Base-by-base conservation (phyloP, 805 yeast species). In the Millerozyma miso region DNA sequence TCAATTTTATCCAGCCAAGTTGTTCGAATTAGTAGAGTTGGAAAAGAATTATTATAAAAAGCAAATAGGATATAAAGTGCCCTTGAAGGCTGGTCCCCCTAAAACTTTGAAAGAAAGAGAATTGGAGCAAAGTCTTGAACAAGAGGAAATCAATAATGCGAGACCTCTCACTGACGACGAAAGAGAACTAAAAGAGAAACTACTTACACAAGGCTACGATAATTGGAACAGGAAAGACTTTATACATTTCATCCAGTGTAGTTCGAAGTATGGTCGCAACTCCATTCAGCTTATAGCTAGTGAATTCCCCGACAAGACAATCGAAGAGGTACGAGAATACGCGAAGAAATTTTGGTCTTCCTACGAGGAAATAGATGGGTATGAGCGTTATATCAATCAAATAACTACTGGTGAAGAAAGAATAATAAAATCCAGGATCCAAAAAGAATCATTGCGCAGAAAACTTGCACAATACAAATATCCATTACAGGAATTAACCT, bases 361-460 rank as follows among this genome's bases (percentile, higher is more conserved):
- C 40, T 83, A 80, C 55, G 72, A 77, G 39, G 86, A 83, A 51
- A 83, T 93, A 48, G 98, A 91, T 29, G 96, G 96, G 8, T 84
- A 83, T 63, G 99, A 93, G 51, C 77, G 87, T 49, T 88, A 84
- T 61, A 65, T 90, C 41, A 70, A 76, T 15, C 91, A 83, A 54
- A 88, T 93, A 47, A 96, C 89, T 56, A 74, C 77, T 3, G 99
- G 98, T 13, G 98, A 93, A 59, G 96, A 89, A 47, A 85, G 78
- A 60, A 76, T 86, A 19, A 70, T 79, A 37, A 81, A 79, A 53
- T 58, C 76, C 7, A 76, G 76, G 52, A 65, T 81, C 26, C 97
- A 89, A 55, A 86, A 81, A 58, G 96, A 87, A 61, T 77, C 88
- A 15, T 69, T 93, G 42, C 77, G 90, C 54, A 71, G 84, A 47